Conservation (phyloP, 2,329 filamentous ascomycete genomes). For the Nothophaeocryptopus gaeumannii region DNA sequence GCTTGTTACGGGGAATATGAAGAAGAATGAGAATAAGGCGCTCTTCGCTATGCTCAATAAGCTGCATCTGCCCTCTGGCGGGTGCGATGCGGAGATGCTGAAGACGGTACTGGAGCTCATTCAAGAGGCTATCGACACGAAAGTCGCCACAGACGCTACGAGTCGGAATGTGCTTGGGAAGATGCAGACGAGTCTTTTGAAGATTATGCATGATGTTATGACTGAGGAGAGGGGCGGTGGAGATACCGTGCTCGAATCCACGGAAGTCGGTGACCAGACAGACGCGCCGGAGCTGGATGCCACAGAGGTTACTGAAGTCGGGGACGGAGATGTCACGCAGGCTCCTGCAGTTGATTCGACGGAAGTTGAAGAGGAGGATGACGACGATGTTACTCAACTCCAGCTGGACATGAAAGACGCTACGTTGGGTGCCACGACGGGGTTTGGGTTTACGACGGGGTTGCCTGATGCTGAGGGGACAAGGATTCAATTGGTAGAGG, state of each 20-base stretch:
- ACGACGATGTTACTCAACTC: slow-evolving; percentile 26
- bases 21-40: slow-evolving; percentile 83
- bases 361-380: slow-evolving; percentile 20
- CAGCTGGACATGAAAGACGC: slow-evolving; percentile 28
- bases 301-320: slow-evolving; percentile 11
- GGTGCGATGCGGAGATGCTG: slow-evolving; percentile 31
- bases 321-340: slow-evolving; percentile 17
- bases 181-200: slow-evolving; percentile 50
- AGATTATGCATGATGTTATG: slow-evolving; percentile 49
- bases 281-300: no score
- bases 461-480: slow-evolving; percentile 38
- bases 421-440: slow-evolving; percentile 23
- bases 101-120: slow-evolving; percentile 46
- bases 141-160: slow-evolving; percentile 51
- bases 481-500: slow-evolving; percentile 28
- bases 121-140: slow-evolving; percentile 47
- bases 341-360: slow-evolving; percentile 6
- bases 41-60: slow-evolving; percentile 77
- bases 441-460: slow-evolving; percentile 28
- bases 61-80: slow-evolving; percentile 66
- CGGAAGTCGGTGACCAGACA: slow-evolving; percentile 20
- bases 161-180: slow-evolving; percentile 56
- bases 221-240: slow-evolving; percentile 34
- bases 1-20: slow-evolving; percentile 58
- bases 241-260: slow-evolving; percentile 31